Percentiles rank a stretch among this genome's conserved stretches.
Conservation (phyloP, 495 filamentous ascomycete species). For the Penicillium diatomitis region DNA sequence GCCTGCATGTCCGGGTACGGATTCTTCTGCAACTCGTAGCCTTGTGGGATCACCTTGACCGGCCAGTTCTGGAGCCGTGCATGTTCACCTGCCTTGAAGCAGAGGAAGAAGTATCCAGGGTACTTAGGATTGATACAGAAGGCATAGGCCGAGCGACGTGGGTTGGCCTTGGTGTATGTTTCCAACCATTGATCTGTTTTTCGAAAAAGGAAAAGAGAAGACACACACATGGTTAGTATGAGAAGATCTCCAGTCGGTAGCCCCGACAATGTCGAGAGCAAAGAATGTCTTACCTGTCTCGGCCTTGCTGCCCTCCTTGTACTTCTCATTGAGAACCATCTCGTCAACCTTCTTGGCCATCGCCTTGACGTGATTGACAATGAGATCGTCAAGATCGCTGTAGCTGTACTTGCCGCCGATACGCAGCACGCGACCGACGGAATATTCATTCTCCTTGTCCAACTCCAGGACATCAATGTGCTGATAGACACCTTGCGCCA, state of each 20-base stretch:
- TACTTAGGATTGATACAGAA: constrained; percentile 91
- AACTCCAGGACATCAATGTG: constrained; percentile 96
- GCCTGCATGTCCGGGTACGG: constrained; percentile 89
- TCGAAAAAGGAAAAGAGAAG: constrained; percentile 12
- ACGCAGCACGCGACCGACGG: constrained; percentile 72
- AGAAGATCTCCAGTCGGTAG: background rate
- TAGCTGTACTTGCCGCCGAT: constrained; percentile 84
- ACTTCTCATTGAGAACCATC: constrained; percentile 87
- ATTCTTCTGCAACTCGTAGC: constrained; percentile 77
- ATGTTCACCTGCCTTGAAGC: constrained; percentile 81
- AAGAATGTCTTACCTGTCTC: constrained; percentile 65
- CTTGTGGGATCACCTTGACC: constrained; percentile 83
- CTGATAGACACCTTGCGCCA: constrained; percentile 88
- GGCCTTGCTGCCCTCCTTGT: constrained; percentile 64
- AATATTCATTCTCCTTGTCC: constrained; percentile 93
- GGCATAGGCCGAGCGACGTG: constrained; percentile 81
- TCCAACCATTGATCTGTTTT: constrained; percentile 80
- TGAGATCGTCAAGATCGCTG: constrained; percentile 92
- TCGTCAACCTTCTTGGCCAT: constrained; percentile 98
- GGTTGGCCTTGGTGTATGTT: constrained; percentile 92
- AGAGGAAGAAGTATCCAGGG: constrained; percentile 88
- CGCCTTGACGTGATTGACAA: constrained; percentile 91
- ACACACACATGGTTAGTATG: background rate
- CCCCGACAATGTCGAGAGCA: constrained; percentile 1
- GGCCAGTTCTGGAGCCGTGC: constrained; percentile 69